A percentile compares a stretch with the other conserved stretches of the same genome.
Evolutionary conservation across 2,329 filamentous ascomycete species (phyloP).

Genomic region (Penicillium decumbens): DNA sequence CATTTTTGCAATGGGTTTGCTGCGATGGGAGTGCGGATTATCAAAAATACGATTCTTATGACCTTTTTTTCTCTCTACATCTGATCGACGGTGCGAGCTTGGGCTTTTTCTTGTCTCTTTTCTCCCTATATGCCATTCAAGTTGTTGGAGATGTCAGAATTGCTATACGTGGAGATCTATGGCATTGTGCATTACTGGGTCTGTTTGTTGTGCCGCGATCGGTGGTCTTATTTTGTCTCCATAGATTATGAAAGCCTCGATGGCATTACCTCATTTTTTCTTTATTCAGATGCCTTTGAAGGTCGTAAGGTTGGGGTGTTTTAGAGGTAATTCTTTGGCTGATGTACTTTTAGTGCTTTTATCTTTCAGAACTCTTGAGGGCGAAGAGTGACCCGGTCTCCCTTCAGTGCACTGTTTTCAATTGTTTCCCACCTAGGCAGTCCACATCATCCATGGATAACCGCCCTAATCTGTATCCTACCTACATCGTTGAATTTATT

Average conservation of each 20-base stretch:
- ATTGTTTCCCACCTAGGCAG: too few species aligned
- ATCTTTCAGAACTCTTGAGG: too few species aligned
- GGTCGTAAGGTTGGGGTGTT: background rate
- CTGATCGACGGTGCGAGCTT: background rate
- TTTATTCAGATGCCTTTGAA: background rate
- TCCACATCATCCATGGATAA: too few species aligned
- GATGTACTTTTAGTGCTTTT: background rate
- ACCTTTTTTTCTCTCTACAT: conserved; percentile 10
- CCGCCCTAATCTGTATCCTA: too few species aligned
- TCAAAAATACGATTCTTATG: conserved; percentile 26
- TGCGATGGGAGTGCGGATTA: conserved; percentile 18
- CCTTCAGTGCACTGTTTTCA: too few species aligned
- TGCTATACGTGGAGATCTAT: background rate
- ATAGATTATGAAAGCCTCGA: background rate
- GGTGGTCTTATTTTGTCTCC: background rate
- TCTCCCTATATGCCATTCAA: conserved; percentile 3
- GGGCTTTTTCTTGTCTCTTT: background rate
- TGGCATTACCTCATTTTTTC: background rate
- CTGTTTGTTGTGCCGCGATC: background rate
- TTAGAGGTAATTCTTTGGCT: background rate
- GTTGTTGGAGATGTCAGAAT: background rate
- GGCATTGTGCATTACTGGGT: conserved; percentile 2
- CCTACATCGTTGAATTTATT: too few species aligned
- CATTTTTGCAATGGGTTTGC: conserved; percentile 6
- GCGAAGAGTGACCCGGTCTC: too few species aligned